A percentile compares a stretch with the other conserved stretches of the same genome.
These are phyloP conservation scores for Arctium minus DNA, from an alignment of 129 eudicot genomes.

Conservation along the genomic window DNA sequence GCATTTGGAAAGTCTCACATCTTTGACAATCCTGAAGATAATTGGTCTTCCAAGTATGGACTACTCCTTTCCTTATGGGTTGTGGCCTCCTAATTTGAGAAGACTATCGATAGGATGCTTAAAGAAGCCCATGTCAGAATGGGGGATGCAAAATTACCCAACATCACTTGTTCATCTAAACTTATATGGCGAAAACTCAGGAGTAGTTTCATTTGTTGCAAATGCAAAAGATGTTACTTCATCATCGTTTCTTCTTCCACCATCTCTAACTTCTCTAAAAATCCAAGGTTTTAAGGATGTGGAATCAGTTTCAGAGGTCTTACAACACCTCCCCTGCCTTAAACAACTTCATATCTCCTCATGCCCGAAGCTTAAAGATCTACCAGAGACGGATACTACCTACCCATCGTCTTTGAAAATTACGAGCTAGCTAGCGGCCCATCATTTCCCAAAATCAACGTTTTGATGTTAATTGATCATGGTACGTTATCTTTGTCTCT, in stretches of 20 bases:
- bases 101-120: neutral
- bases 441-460: neutral
- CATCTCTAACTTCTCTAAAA: neutral
- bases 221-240: neutral
- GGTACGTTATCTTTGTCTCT: neutral
- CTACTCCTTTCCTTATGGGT: neutral
- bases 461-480: neutral
- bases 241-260: neutral
- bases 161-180: neutral
- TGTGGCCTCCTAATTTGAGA: neutral
- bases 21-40: neutral
- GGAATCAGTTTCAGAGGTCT: neutral
- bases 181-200: neutral
- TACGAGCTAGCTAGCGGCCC: neutral
- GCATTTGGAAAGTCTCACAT: neutral
- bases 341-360: neutral
- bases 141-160: neutral
- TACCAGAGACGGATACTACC: neutral
- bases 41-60: neutral
- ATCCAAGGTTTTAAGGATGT: neutral
- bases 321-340: constrained; percentile 6
- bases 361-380: neutral
- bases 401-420: neutral
- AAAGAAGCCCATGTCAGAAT: neutral
- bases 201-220: neutral